Evolutionary conservation across 2,329 filamentous ascomycete species (phyloP), one percentile per base, ranked within the genome.

Genomic region (Phyllosticta paracitricarpa): DNA sequence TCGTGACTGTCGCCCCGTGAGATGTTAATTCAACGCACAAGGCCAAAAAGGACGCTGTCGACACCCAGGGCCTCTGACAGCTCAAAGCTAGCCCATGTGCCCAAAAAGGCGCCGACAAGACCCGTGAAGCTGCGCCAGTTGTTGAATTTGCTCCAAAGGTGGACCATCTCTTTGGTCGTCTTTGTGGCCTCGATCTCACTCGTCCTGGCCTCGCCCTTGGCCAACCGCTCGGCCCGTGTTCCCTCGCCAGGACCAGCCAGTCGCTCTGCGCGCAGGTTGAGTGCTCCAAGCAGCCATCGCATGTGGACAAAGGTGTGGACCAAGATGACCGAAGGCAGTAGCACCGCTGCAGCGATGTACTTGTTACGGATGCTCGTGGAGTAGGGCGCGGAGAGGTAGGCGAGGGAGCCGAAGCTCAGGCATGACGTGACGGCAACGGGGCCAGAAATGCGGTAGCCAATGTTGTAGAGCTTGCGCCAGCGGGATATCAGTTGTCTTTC

Each of bases 221-320:
- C 58, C 17, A 61, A 17, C 2, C 5, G 2, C 19, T 52, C 54
- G 12, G 58, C 35, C 7, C 10, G n/a, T 22, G 58, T 56, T 14
- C 35, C 52, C 2, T 33, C 33, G 7, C 51, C 58, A 4, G 58
- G 53, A 4, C 53, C 58, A n/a, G 58, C 58, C 52, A 61, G 58
- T 40, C 51, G 56, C 25, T 56, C 54, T 26, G 58, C 58, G 10
- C 58, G 53, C 25, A 56, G 58, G 19, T 53, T 56, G 53, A 61
- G 53, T 7, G 58, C 58, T 24, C 58, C 58, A 5, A 61, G 51
- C 19, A 35, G 52, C 7, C 53, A 54, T 26, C 58, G 58, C 58
- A 61, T 61, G n/a, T 56, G 25, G 25, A 28, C 17, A n/a, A 56
- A 61, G 19, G 58, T 61, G 58, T 61, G 58, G 53, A 56, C 58